Conservation (phyloP, 2,329 filamentous ascomycete genomes). For the Aureobasidium sp. region DNA sequence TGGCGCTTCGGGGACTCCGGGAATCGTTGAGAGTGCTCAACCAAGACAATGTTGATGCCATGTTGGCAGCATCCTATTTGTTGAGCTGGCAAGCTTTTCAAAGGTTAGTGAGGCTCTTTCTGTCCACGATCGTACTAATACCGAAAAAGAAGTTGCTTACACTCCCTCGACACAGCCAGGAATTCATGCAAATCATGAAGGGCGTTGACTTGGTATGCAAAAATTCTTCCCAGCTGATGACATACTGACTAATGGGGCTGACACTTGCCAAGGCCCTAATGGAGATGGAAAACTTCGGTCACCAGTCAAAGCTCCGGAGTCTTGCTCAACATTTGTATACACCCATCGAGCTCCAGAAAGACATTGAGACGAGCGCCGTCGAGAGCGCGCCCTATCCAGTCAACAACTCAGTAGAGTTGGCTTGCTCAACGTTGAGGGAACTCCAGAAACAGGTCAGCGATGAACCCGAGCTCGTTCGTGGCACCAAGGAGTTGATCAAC, state of each 20-base stretch:
- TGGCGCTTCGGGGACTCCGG: conserved; percentile 8
- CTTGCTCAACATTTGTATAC: neutral
- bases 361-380: neutral
- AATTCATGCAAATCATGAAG: conserved; percentile 15
- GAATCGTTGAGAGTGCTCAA: neutral
- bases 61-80: conserved; percentile 12
- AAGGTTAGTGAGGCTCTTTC: conserved; percentile 6
- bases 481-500: conserved; percentile 11
- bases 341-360: neutral
- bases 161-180: neutral
- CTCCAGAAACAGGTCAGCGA: conserved; percentile 4
- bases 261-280: conserved; percentile 6
- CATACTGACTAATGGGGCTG: conserved; percentile 3
- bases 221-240: neutral
- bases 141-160: neutral
- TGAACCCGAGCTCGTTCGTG: conserved; percentile 7
- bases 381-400: neutral
- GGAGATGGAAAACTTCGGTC: conserved; percentile 7
- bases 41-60: conserved; percentile 1
- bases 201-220: conserved; percentile 8
- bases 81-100: conserved; percentile 9
- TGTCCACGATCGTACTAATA: neutral
- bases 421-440: conserved; percentile 1
- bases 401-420: neutral
- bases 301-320: neutral